phyloP scores from a whole-genome alignment of 148 eudicot genomes.

The Amaranthus cruentus region DNA sequence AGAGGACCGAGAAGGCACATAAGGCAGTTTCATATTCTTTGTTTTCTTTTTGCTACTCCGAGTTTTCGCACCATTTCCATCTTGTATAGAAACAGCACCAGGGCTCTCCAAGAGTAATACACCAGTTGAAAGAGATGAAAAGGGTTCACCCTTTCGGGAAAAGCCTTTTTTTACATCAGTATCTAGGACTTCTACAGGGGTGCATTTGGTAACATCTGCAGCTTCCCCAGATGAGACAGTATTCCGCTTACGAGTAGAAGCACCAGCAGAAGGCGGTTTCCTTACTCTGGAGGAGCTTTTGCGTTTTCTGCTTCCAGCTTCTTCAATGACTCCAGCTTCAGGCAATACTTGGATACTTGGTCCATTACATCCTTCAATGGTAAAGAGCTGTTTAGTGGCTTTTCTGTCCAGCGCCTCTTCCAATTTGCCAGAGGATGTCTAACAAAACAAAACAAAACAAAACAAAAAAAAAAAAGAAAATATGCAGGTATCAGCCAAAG shows the following conservation, averaged over 20 bases:
- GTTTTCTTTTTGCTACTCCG: constrained; percentile 32
- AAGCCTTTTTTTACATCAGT: constrained; percentile 1
- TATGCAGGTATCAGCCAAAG: no score
- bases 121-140: constrained; percentile 17
- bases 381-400: constrained; percentile 8
- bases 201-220: background rate
- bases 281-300: constrained; percentile 14
- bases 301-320: constrained; percentile 12
- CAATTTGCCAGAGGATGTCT: constrained; percentile 21
- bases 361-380: constrained; percentile 13
- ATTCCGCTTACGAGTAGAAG: constrained; percentile 9
- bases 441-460: background rate
- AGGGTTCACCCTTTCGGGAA: constrained; percentile 11
- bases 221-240: constrained; percentile 2
- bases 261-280: constrained; percentile 1
- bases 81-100: constrained; percentile 13
- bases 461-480: constrained; percentile 2
- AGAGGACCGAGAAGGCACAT: constrained; percentile 42
- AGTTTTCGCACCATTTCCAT: constrained; percentile 19
- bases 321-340: background rate
- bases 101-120: constrained; percentile 12
- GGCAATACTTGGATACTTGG: background rate
- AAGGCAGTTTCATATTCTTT: constrained; percentile 23
- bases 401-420: constrained; percentile 7
- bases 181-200: constrained; percentile 8